Percentiles rank a stretch among this genome's conserved stretches.
Evolutionary conservation across 2,329 filamentous ascomycete genomes (phyloP).

Genomic region (Aspergillus vadensis): DNA sequence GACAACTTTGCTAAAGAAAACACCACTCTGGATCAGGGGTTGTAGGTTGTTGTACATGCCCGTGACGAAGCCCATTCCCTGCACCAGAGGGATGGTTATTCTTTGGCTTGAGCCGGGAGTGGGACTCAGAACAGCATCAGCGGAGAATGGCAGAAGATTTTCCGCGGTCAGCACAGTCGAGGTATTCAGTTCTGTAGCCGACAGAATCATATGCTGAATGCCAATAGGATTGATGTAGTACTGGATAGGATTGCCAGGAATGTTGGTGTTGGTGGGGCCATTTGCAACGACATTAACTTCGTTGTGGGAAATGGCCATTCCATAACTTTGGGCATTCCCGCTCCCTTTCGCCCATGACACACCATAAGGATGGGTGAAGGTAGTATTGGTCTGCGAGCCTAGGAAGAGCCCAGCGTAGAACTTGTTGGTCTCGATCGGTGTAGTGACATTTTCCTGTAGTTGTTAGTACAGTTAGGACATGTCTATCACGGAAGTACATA

Average conservation of each 20-base stretch:
- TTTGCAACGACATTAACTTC: slow-evolving; percentile 68
- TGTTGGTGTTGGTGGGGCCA: slow-evolving; percentile 57
- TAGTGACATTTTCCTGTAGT: slow-evolving; percentile 30
- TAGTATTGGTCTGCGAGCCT: slow-evolving; percentile 66
- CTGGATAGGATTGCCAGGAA: slow-evolving; percentile 59
- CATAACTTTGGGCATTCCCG: slow-evolving; percentile 68
- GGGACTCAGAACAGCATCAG: slow-evolving; percentile 67
- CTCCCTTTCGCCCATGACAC: slow-evolving; percentile 67
- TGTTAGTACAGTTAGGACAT: slow-evolving; percentile 12
- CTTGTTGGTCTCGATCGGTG: slow-evolving; percentile 51
- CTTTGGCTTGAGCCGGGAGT: slow-evolving; percentile 56
- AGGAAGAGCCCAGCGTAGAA: slow-evolving; percentile 83
- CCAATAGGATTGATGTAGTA: slow-evolving; percentile 83
- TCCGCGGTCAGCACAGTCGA: slow-evolving; percentile 60
- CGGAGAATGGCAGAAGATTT: slow-evolving; percentile 58
- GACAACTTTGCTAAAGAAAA: slow-evolving; percentile 70
- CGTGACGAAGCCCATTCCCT: slow-evolving; percentile 88
- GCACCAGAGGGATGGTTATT: slow-evolving; percentile 78
- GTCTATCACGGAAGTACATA: slow-evolving; percentile 25
- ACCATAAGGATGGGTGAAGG: slow-evolving; percentile 76
- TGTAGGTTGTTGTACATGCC: slow-evolving; percentile 70
- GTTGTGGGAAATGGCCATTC: slow-evolving; percentile 74
- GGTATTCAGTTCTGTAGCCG: slow-evolving; percentile 70
- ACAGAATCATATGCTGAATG: slow-evolving; percentile 78
- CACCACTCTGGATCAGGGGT: slow-evolving; percentile 72